phyloP scores from a whole-genome alignment of 2,329 filamentous ascomycete genomes.

The Penicillium sp. region DNA sequence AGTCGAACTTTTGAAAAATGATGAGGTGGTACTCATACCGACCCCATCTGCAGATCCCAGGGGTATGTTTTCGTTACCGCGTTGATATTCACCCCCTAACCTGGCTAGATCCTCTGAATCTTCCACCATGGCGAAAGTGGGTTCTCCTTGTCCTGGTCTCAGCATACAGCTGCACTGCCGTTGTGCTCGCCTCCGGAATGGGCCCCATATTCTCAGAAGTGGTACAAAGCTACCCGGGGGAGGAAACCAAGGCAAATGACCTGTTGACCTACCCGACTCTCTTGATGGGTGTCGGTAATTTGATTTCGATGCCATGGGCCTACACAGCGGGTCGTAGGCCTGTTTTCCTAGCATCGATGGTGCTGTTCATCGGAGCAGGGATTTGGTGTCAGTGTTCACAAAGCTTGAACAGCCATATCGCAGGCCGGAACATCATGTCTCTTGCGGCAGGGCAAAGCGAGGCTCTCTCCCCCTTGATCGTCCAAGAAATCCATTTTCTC shows the following conservation, averaged over 20 bases:
- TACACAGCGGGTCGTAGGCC: constrained; percentile 16
- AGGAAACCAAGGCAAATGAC: constrained; percentile 32
- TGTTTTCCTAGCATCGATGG: constrained; percentile 14
- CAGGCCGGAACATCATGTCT: constrained; percentile 15
- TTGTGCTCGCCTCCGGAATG: constrained; percentile 37
- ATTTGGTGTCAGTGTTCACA: constrained; percentile 17
- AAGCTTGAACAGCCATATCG: constrained; percentile 16
- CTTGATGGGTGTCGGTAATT: constrained; percentile 25
- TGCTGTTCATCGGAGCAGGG: constrained; percentile 9
- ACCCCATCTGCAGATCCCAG: constrained; percentile 13
- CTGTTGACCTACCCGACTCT: constrained; percentile 34
- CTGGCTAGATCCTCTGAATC: constrained; percentile 15
- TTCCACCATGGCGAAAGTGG: constrained; percentile 14
- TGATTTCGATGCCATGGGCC: constrained; percentile 19
- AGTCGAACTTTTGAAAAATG: constrained; percentile 9
- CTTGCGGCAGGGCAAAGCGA: constrained; percentile 16
- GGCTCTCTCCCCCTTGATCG: constrained; percentile 12
- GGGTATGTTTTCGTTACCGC: constrained; percentile 6
- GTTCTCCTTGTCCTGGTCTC: constrained; percentile 8
- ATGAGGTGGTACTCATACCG: constrained; percentile 11
- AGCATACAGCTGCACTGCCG: constrained; percentile 14
- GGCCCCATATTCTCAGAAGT: constrained; percentile 35
- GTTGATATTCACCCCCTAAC: not conserved
- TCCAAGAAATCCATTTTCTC: constrained; percentile 16
- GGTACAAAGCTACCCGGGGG: constrained; percentile 9